Base-by-base conservation (phyloP, 2,329 filamentous ascomycete species). In the Hawksworthiomyces lignivorus region DNA sequence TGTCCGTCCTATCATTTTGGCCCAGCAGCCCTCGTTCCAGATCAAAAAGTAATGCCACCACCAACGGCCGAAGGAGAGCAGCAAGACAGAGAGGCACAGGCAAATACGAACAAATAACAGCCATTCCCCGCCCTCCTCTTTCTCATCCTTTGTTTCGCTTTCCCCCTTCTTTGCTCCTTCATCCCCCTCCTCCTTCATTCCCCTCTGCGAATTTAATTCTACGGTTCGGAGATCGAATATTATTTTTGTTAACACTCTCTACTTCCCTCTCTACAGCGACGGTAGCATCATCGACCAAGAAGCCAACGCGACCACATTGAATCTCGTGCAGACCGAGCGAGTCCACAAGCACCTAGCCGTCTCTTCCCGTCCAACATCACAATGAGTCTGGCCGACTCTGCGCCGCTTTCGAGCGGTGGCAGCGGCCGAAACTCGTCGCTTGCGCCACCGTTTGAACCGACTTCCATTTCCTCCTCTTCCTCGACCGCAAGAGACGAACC, bases 361-460 rank as follows among this genome's bases (percentile, higher is more conserved):
- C 3, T 26, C 15, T 42, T n/a, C 30, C 15, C n/a, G n/a, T n/a
- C n/a, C 17, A 17, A 10, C 30, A 4, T 15, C 20, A 32, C 32
- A 2, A 50, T 50, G 49, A 52, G 41, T 32, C 15, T 48, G 29
- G 43, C 48, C 36, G 46, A 37, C 7, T 47, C 50, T 33, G 43
- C 44, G 21, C 26, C 43, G 35, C 38, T 43, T 21, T 15, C 43
- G 14, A 32, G 29, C 46, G 41, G 39, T 18, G 22, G 39, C 21
- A 41, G 41, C 28, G 34, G 45, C 41, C 46, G 44, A 24, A 36
- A 38, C 14, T 44, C 41, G 12, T 41, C 40, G 1, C 41, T 49
- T 18, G 50, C 46, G 7, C 43, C 47, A 11, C 49, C 52, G 3
- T 54, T 52, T 19, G 47, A 50, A 21, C 45, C 44, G 7, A 32